These are phyloP conservation scores for Wickerhamomyces sp. DNA, from an alignment of 1,139 yeast genomes.

Conservation along the genomic window DNA sequence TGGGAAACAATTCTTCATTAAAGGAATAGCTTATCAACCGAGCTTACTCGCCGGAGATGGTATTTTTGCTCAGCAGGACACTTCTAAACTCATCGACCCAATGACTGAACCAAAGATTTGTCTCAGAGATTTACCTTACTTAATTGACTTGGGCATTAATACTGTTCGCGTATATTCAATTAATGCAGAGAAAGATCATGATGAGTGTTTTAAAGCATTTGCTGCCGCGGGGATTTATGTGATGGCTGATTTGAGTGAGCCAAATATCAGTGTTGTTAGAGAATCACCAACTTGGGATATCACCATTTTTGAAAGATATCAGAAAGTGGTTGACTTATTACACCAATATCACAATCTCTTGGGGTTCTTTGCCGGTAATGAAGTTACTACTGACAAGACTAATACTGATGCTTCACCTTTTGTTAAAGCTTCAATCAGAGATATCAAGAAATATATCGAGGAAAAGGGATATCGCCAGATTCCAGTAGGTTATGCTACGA, in stretches of 20 bases:
- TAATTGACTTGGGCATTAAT: conserved; percentile 46
- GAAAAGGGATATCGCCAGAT: conserved; percentile 39
- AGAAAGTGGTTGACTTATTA: conserved; percentile 50
- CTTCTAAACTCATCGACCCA: conserved; percentile 47
- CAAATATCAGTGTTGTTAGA: conserved; percentile 45
- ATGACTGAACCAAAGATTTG: conserved; percentile 44
- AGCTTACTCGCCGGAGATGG: conserved; percentile 30
- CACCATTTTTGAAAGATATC: conserved; percentile 62
- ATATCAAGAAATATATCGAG: conserved; percentile 45
- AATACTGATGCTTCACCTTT: conserved; percentile 54
- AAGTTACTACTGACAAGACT: conserved; percentile 47
- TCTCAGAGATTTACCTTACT: conserved; percentile 45
- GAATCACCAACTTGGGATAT: conserved; percentile 47
- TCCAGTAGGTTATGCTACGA: conserved; percentile 61
- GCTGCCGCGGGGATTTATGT: conserved; percentile 54
- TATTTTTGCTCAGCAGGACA: conserved; percentile 26
- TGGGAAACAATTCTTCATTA: conserved; percentile 49
- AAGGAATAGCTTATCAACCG: conserved; percentile 59
- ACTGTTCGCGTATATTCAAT: conserved; percentile 53
- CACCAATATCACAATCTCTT: conserved; percentile 43
- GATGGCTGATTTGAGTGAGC: conserved; percentile 51
- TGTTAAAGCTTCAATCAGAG: conserved; percentile 60
- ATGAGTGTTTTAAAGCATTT: conserved; percentile 50
- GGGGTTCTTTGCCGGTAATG: conserved; percentile 62
- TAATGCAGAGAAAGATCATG: conserved; percentile 47